Conservation (phyloP, 2,329 filamentous ascomycete species). For the Aspergillus arachidicola region DNA sequence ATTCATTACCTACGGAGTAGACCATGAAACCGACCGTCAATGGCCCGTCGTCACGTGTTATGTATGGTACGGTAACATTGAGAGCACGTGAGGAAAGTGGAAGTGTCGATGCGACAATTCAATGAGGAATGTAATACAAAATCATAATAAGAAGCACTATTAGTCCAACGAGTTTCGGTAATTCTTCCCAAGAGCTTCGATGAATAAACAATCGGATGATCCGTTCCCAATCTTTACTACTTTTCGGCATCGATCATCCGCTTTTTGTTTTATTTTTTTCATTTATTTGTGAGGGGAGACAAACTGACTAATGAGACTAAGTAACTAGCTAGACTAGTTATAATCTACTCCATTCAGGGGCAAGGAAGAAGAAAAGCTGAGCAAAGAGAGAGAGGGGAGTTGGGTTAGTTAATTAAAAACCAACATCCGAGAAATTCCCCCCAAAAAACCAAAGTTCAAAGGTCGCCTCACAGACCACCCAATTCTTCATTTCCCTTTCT, state of each 20-base stretch:
- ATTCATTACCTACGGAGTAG: too few species aligned
- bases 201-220: background rate
- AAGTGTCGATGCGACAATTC: background rate
- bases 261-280: background rate
- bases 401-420: background rate
- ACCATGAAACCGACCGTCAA: background rate
- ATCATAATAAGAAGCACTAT: background rate
- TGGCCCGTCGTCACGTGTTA: background rate
- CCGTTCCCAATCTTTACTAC: background rate
- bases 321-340: background rate
- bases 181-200: background rate
- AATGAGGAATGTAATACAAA: background rate
- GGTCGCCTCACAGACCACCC: slow-evolving; percentile 9
- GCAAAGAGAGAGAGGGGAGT: background rate
- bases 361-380: background rate
- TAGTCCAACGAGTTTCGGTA: background rate
- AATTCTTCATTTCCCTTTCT: slow-evolving; percentile 9
- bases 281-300: background rate
- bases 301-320: background rate
- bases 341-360: background rate
- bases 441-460: background rate
- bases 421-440: background rate
- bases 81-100: background rate
- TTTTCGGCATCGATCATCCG: background rate
- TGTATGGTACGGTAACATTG: background rate